Evolutionary conservation across 2,329 filamentous ascomycete genomes (phyloP), one percentile per base, ranked within the genome.

Genomic region (Phyllosticta ampelicida): DNA sequence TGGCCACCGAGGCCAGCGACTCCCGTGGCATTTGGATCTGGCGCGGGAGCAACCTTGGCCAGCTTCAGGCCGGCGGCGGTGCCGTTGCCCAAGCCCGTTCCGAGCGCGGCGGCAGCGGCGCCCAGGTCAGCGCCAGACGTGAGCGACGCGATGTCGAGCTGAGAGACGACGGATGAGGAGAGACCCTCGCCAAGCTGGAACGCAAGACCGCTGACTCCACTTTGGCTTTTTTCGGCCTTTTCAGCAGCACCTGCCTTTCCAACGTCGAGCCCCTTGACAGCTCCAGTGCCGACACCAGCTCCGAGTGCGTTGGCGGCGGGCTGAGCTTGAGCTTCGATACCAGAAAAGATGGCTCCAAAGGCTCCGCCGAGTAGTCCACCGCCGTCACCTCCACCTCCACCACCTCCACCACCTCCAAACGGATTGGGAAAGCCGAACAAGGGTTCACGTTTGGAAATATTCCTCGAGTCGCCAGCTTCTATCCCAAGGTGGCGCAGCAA

Each of bases 321-420:
- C 9, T 48, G 36, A 9, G 52, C 49, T 28, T 50, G 20, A 6
- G 44, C 26, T 9, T 50, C 52, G 30, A 57, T 53, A 13, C 51
- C 51, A 10, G 29, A 21, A 9, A 20, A 44, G 16, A 56, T 83
- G 83, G 57, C 73, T 69, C 86, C 86, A 89, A 2, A 89, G 79
- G 68, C 89, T 28, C 86, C 86, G 1, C 89, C 86, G 0, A 89
- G 76, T 0, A 90, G n/a, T n/a, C n/a, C n/a, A n/a, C n/a, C 85
- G 5, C 90, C 78, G 5, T 86, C 86, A 2, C 89, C 6, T 44
- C 36, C 36, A 18, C 30, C 30, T 44, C 30, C 30, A 2, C 16
- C 36, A 44, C n/a, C 36, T 4, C 36, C 36, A n/a, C 30, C 9
- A 11, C 36, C 36, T 16, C 36, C 36, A n/a, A 44, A n/a, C 2